These are phyloP conservation scores for Coccomyxa subellipsoidea DNA, from an alignment of 163 green algal genomes.

Conservation along the genomic window DNA sequence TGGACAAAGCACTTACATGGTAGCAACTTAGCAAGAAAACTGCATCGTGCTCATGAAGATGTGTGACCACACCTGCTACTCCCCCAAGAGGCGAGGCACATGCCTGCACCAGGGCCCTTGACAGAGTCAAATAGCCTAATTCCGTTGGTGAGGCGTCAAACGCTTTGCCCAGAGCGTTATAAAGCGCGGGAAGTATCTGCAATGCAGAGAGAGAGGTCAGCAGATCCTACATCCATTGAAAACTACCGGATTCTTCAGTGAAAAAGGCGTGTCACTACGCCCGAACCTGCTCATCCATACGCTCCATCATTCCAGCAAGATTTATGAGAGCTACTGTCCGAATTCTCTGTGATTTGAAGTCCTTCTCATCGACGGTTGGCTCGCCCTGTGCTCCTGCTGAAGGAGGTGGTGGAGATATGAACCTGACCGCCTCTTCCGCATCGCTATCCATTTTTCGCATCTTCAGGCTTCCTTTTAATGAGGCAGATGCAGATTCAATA, in stretches of 20 bases:
- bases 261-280: background rate
- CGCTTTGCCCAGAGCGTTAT: constrained; percentile 9
- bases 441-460: constrained; percentile 3
- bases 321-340: constrained; percentile 15
- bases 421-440: background rate
- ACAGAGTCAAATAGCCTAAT: constrained; percentile 58
- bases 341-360: background rate
- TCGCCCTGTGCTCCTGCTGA: background rate
- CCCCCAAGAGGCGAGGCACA: constrained; percentile 57
- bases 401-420: background rate
- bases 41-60: background rate
- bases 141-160: constrained; percentile 48
- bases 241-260: background rate
- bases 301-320: constrained; percentile 26
- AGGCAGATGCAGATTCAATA: background rate
- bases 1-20: too few relatives aligned
- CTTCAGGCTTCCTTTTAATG: background rate
- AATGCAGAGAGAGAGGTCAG: background rate
- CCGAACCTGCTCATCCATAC: constrained; percentile 22
- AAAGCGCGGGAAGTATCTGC: constrained; percentile 21
- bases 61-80: constrained; percentile 20
- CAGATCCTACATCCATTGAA: too few relatives aligned
- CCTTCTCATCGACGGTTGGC: background rate
- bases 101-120: constrained; percentile 52
- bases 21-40: too few relatives aligned